phyloP scores from a whole-genome alignment of 2,329 filamentous ascomycete genomes.

The Exophiala phaeomuriformis region DNA sequence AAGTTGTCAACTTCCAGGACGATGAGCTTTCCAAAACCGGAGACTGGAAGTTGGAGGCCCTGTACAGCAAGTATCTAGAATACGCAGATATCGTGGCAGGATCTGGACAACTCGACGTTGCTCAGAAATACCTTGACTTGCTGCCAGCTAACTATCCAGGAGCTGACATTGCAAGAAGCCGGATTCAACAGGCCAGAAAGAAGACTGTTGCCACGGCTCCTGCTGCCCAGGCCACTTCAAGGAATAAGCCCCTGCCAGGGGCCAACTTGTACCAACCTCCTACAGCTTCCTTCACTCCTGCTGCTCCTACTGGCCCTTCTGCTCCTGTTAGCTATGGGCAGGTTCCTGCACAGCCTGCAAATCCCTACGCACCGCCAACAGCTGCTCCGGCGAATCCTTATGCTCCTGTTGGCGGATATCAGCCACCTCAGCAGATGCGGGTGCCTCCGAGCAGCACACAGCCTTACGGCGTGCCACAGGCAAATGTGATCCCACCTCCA shows the following conservation, averaged over 20 bases:
- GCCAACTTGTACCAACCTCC: constrained; percentile 33
- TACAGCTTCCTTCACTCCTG: constrained; percentile 29
- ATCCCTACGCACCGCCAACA: constrained; percentile 33
- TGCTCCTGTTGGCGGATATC: constrained; percentile 46
- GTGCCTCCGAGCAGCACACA: constrained; percentile 35
- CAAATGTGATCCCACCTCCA: constrained; percentile 50
- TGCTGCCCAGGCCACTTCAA: constrained; percentile 38
- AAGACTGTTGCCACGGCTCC: constrained; percentile 43
- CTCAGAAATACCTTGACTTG: constrained; percentile 85
- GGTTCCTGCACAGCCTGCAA: constrained; percentile 19
- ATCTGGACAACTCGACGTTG: constrained; percentile 77
- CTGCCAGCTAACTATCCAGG: constrained; percentile 76
- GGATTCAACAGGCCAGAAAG: constrained; percentile 75
- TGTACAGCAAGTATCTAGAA: constrained; percentile 94
- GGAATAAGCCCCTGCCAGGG: constrained; percentile 40
- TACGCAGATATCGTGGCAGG: constrained; percentile 92
- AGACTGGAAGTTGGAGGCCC: constrained; percentile 78
- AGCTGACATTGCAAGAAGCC: constrained; percentile 76
- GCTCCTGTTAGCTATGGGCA: background rate
- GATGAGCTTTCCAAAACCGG: constrained; percentile 59
- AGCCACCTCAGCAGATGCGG: constrained; percentile 45
- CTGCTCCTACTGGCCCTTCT: constrained; percentile 14
- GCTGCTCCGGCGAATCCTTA: constrained; percentile 31
- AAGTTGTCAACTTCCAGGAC: constrained; percentile 88
- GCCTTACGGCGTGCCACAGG: constrained; percentile 33